phyloP scores from a whole-genome alignment of 768 basidiomycete genomes.

The Pulveroboletus sp. region DNA sequence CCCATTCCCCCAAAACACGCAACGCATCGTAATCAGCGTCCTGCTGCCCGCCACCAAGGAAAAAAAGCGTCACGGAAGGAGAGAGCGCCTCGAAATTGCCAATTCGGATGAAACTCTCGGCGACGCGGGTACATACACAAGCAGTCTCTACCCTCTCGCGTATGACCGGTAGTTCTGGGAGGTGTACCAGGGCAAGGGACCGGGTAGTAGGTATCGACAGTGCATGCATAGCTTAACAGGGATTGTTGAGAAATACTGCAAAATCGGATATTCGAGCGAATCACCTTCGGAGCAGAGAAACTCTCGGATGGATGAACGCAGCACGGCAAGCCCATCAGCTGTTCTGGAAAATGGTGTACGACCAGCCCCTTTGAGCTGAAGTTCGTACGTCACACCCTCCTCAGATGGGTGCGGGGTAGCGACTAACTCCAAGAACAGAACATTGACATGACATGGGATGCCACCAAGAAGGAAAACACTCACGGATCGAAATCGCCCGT shows the following conservation, averaged over 20 bases:
- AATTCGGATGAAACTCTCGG: constrained; percentile 88
- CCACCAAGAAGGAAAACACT: constrained; percentile 16
- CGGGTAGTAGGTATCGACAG: constrained; percentile 86
- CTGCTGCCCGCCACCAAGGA: constrained; percentile 78
- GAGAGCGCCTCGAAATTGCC: constrained; percentile 87
- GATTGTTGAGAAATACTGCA: constrained; percentile 30
- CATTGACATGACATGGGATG: neutral
- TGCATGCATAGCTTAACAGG: constrained; percentile 62
- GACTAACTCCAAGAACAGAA: constrained; percentile 38
- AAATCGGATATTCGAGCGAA: neutral
- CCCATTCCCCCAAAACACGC: constrained; percentile 72
- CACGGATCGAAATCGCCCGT: constrained; percentile 82
- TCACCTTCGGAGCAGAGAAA: constrained; percentile 88
- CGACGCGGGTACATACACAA: constrained; percentile 72
- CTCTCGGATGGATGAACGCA: constrained; percentile 93
- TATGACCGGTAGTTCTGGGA: constrained; percentile 66
- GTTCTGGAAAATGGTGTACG: constrained; percentile 89
- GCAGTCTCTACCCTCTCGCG: constrained; percentile 74
- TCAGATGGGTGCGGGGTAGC: constrained; percentile 69
- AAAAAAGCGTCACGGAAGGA: constrained; percentile 55
- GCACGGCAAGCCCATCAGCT: constrained; percentile 92
- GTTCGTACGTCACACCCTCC: constrained; percentile 58
- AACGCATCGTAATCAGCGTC: constrained; percentile 70
- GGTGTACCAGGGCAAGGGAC: constrained; percentile 71
- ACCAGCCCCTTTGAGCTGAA: constrained; percentile 94